Percentiles rank a stretch among this genome's conserved stretches.
phyloP scores from a whole-genome alignment of 441 rosid species.

The Rhodomyrtus psidioides region DNA sequence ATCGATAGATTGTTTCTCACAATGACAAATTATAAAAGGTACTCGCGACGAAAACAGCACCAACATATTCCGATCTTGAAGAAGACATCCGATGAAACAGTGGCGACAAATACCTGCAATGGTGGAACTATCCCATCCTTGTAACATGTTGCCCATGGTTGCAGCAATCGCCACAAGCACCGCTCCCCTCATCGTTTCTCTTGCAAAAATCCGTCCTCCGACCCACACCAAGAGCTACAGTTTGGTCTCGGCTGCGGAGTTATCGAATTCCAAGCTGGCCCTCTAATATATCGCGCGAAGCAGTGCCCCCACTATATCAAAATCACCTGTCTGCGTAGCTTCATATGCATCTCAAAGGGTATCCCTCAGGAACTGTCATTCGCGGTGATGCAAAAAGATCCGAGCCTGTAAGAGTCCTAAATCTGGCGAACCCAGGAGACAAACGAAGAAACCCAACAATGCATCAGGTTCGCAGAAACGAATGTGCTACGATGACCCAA shows the following conservation, averaged over 20 bases:
- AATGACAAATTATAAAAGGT: not conserved
- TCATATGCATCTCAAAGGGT: not conserved
- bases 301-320: not conserved
- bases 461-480: not conserved
- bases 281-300: not conserved
- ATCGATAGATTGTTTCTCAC: not conserved
- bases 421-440: not conserved
- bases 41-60: not conserved
- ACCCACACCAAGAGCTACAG: not conserved
- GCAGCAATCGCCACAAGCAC: slow-evolving; percentile 10
- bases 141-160: slow-evolving; percentile 7
- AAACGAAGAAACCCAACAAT: not conserved
- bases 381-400: not conserved
- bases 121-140: slow-evolving; percentile 15
- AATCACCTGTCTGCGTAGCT: not conserved
- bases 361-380: not conserved
- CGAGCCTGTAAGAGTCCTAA: not conserved
- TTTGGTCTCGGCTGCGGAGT: not conserved
- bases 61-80: not conserved
- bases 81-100: not conserved
- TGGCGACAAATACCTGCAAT: slow-evolving; percentile 17
- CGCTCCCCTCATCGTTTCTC: slow-evolving; percentile 6
- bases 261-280: not conserved
- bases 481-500: not conserved
- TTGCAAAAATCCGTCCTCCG: not conserved